Percentiles rank a stretch among this genome's conserved stretches.
Conservation (phyloP, 495 filamentous ascomycete species). For the Apodospora peruviana region DNA sequence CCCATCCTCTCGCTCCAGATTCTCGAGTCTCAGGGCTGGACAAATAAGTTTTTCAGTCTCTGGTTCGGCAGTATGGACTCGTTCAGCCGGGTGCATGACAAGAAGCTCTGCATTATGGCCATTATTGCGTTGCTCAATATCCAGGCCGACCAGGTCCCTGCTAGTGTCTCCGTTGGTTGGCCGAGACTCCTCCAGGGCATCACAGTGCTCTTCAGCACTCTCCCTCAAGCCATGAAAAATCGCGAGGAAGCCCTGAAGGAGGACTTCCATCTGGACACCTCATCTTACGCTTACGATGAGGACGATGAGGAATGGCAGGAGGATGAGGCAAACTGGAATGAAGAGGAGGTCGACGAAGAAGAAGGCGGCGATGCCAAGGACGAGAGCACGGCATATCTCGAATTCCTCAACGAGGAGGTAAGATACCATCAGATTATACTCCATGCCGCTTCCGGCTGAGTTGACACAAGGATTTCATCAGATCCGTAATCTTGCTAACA, state of each 20-base stretch:
- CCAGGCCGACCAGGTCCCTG: constrained; percentile 68
- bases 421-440: constrained; percentile 9
- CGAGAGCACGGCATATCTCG: constrained; percentile 89
- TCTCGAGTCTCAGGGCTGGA: constrained; percentile 86
- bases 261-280: constrained; percentile 66
- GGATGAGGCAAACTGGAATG: constrained; percentile 53
- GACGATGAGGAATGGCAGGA: constrained; percentile 79
- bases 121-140: constrained; percentile 80
- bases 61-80: constrained; percentile 97
- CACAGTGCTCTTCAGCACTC: constrained; percentile 81
- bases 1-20: constrained; percentile 74
- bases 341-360: constrained; percentile 44
- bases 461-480: constrained; percentile 10
- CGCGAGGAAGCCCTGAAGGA: constrained; percentile 92
- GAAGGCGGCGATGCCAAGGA: constrained; percentile 66
- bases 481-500: constrained; percentile 27
- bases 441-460: background rate
- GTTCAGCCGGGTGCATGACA: constrained; percentile 93
- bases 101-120: constrained; percentile 92
- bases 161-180: constrained; percentile 91
- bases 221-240: constrained; percentile 80
- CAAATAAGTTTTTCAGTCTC: constrained; percentile 97
- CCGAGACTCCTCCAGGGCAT: constrained; percentile 83
- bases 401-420: constrained; percentile 90
- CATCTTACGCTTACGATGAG: constrained; percentile 67